Evolutionary conservation across 1,284 basidiomycete species (phyloP).

Genomic region (Fomitopsis palustris): DNA sequence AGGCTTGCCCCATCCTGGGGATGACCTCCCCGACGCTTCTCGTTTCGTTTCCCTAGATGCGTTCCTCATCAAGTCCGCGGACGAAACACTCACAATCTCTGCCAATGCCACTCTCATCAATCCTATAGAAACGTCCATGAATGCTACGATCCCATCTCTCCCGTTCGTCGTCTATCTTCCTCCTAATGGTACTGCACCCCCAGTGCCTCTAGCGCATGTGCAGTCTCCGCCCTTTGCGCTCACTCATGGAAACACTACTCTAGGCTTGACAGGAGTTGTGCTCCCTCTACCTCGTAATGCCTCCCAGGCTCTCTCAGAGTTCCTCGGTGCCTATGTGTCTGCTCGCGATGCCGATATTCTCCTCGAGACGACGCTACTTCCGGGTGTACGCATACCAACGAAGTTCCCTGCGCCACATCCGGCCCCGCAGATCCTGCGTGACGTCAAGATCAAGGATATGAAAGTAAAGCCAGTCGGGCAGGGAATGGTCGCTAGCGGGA

Average conservation of each 20-base stretch:
- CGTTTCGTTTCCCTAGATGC: constrained; percentile 56
- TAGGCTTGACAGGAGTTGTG: constrained; percentile 54
- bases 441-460: constrained; percentile 74
- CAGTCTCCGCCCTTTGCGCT: constrained; percentile 51
- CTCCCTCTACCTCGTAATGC: constrained; percentile 48
- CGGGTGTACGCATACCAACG: constrained; percentile 42
- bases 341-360: constrained; percentile 51
- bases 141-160: constrained; percentile 47
- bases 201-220: constrained; percentile 50
- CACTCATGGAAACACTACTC: constrained; percentile 64
- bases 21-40: constrained; percentile 49
- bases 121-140: constrained; percentile 43
- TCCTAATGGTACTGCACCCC: constrained; percentile 19
- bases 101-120: constrained; percentile 60
- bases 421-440: constrained; percentile 57
- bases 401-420: constrained; percentile 62
- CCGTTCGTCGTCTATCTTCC: constrained; percentile 61
- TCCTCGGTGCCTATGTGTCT: constrained; percentile 61
- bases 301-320: constrained; percentile 49
- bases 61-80: constrained; percentile 51
- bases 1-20: constrained; percentile 60
- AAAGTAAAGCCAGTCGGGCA: constrained; percentile 48
- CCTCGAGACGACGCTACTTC: constrained; percentile 52
- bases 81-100: constrained; percentile 40
- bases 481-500: constrained; percentile 63